Evolutionary conservation across 2,329 filamentous ascomycete species (phyloP).

Genomic region (Ascochyta fabae): DNA sequence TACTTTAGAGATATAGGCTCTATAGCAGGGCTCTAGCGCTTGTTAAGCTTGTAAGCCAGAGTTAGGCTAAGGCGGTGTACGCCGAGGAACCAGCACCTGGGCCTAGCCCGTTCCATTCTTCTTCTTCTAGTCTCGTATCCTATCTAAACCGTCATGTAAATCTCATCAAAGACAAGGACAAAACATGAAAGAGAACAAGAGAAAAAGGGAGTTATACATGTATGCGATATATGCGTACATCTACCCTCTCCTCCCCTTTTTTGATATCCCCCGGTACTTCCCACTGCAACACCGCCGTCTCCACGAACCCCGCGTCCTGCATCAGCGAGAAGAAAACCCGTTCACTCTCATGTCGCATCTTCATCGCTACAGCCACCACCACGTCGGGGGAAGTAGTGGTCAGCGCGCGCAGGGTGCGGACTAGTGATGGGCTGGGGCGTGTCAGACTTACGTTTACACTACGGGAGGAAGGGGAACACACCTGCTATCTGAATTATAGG

Average conservation of each 20-base stretch:
- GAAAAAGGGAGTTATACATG: not conserved
- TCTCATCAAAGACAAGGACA: not conserved
- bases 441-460: not conserved
- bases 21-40: no score
- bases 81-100: no score
- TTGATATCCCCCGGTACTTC: constrained; percentile 38
- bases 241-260: constrained; percentile 33
- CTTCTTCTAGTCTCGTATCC: no score
- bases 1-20: no score
- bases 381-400: constrained; percentile 56
- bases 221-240: constrained; percentile 30
- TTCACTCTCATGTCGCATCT: constrained; percentile 71
- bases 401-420: constrained; percentile 62
- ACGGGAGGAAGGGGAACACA: constrained; percentile 11
- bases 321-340: constrained; percentile 68
- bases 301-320: constrained; percentile 37
- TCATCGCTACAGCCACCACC: constrained; percentile 67
- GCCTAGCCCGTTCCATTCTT: no score
- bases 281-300: constrained; percentile 18
- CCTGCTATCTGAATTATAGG: constrained; percentile 71
- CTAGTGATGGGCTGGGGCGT: constrained; percentile 60
- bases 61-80: no score
- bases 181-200: no score
- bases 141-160: no score
- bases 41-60: no score